Conservation (phyloP, 176 grass and related monocot genomes). For the Guadua angustifolia region DNA sequence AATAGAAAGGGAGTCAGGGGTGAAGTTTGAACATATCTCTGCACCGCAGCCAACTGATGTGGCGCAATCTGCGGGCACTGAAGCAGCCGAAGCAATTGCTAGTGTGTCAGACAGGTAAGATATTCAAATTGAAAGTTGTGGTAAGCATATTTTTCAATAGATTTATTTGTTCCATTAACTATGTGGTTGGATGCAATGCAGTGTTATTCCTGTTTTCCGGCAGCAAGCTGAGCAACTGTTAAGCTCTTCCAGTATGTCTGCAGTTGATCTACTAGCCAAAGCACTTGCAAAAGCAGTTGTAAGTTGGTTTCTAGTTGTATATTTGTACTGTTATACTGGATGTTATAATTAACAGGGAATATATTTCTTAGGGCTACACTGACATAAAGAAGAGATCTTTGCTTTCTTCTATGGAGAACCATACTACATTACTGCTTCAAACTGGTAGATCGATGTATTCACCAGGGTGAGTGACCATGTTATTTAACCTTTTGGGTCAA, state of each 20-base stretch:
- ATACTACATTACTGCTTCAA: conserved; percentile 79
- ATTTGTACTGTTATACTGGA: neutral
- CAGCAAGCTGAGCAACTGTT: conserved; percentile 88
- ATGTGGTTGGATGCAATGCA: conserved; percentile 44
- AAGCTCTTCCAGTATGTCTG: conserved; percentile 64
- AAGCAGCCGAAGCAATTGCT: conserved; percentile 89
- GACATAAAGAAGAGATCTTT: conserved; percentile 98
- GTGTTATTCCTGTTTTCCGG: conserved; percentile 91
- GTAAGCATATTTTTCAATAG: neutral
- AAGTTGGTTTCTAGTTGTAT: conserved; percentile 35
- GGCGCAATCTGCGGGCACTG: conserved; percentile 86
- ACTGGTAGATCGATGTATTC: conserved; percentile 73
- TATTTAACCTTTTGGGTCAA: conserved; percentile 2
- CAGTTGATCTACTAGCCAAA: conserved; percentile 85
- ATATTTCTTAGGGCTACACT: conserved; percentile 67
- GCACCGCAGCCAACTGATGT: conserved; percentile 88
- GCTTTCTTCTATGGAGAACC: conserved; percentile 85
- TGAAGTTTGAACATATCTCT: conserved; percentile 89
- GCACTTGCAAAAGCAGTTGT: conserved; percentile 97
- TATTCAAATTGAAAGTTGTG: neutral
- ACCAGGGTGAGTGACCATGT: conserved; percentile 61
- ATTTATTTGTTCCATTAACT: conserved; percentile 24
- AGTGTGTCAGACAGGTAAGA: conserved; percentile 88
- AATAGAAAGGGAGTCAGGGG: conserved; percentile 89
- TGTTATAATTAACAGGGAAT: conserved; percentile 34